phyloP scores from a whole-genome alignment of 75 land plant genomes.

The Larix kaempferi region DNA sequence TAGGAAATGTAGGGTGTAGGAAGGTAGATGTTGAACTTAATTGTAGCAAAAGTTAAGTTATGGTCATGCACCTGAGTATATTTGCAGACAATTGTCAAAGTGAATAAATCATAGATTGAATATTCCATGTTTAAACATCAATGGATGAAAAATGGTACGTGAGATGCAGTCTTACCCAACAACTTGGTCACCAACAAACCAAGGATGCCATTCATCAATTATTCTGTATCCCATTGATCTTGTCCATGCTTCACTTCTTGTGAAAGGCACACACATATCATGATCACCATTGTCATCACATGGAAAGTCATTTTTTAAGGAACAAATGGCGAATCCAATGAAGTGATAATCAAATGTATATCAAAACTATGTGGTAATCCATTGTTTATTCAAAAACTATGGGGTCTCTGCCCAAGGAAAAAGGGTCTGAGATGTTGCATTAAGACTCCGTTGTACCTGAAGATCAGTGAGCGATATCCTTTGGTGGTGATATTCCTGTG shows the following conservation, averaged over 20 bases:
- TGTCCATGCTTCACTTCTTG: constrained; percentile 55
- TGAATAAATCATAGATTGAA: too few species aligned
- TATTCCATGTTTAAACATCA: too few species aligned
- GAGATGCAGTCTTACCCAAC: constrained; percentile 40
- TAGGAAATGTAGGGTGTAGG: too few species aligned
- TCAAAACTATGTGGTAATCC: too few species aligned
- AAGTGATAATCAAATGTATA: too few species aligned
- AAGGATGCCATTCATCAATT: constrained; percentile 46
- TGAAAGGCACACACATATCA: constrained; percentile 64
- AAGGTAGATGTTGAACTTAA: constrained; percentile 41
- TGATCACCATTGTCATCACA: constrained; percentile 60
- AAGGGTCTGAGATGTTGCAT: too few species aligned
- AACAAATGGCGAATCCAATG: too few species aligned
- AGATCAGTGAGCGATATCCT: constrained; percentile 36
- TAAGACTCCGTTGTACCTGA: not conserved
- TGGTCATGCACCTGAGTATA: constrained; percentile 51
- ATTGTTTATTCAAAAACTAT: too few species aligned
- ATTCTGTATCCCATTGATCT: constrained; percentile 36
- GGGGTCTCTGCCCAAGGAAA: too few species aligned
- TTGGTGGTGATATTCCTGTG: constrained; percentile 27
- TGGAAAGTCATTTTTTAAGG: too few species aligned
- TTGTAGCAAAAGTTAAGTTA: constrained; percentile 71
- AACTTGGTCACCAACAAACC: constrained; percentile 60
- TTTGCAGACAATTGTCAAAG: constrained; percentile 25
- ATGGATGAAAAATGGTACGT: too few species aligned